Evolutionary conservation across 179 eudicot species (phyloP).

Genomic region (Heliamphora ciliata): DNA sequence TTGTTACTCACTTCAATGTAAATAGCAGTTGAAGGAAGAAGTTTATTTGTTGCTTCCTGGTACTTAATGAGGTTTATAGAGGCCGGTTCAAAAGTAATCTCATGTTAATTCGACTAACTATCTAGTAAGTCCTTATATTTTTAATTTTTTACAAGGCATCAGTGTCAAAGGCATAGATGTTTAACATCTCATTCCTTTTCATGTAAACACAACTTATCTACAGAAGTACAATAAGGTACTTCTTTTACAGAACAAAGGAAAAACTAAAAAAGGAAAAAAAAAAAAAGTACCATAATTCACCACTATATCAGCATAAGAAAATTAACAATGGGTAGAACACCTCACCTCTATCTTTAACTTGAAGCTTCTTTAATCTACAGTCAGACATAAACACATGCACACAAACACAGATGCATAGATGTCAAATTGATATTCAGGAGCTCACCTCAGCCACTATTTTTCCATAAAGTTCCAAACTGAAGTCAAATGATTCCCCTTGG

Average conservation of each 20-base stretch:
- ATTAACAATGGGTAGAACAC: neutral
- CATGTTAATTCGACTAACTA: too few species aligned
- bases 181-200: neutral
- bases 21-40: neutral
- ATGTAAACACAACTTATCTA: neutral
- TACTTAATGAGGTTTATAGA: too few species aligned
- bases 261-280: too few species aligned
- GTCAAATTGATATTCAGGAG: constrained; percentile 2
- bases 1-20: neutral
- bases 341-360: neutral
- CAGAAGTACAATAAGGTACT: too few species aligned
- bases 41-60: neutral
- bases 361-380: neutral
- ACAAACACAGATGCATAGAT: too few species aligned
- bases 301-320: neutral
- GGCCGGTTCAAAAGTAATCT: too few species aligned
- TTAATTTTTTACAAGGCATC: neutral
- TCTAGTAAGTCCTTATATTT: too few species aligned
- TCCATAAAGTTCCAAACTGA: constrained; percentile 61
- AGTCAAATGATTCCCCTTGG: constrained; percentile 49
- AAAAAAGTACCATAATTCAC: neutral
- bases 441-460: constrained; percentile 61
- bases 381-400: neutral
- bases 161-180: neutral
- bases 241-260: too few species aligned